Evolutionary conservation across 768 basidiomycete genomes (phyloP), one percentile per base, ranked within the genome.

Genomic region (Asterophora parasitica): DNA sequence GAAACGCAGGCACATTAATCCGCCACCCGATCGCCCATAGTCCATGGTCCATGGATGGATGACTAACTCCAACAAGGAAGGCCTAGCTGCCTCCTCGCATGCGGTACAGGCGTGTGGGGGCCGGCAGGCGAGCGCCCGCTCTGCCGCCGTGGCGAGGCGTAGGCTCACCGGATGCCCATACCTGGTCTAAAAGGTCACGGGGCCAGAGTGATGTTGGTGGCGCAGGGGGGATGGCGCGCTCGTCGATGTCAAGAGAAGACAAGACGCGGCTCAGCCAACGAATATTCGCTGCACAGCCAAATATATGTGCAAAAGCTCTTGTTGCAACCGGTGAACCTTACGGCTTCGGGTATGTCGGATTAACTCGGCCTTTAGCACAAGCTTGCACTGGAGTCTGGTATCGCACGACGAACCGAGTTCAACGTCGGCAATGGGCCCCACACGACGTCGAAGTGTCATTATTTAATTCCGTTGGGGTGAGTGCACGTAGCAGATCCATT

Each of bases 1-100:
- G 33, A 47, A 36, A 50, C 41, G 33, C 38, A 51, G 53, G 53
- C 53, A 55, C 53, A 55, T 55, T 39, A 49, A 51, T 38, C 26
- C 16, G 16, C 27, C 34, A 46, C 42, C 17, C 28, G 31, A 41
- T 39, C 27, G 49, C 42, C 44, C 34, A 31, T 41, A 15, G 42
- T n/a, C n/a, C n/a, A 49, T 36, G 30, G 44, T 17, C n/a, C n/a
- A n/a, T 30, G 38, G 17, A 38, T 26, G 48, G 46, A 51, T 31
- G 47, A 45, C 31, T 54, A 51, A 48, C 42, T 37, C 53, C 53
- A 40, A 43, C 43, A 28, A 48, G 43, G 19, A 15, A 30, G 2
- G 8, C 30, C 12, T 9, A 8, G 3, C 30, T 31, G 30, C 30
- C 30, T 31, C 30, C 12, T 31, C 30, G 30, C 30, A 31, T 31